Percentiles rank a stretch among this genome's conserved stretches.
phyloP scores from a whole-genome alignment of 208 protist species.

The Acanthamoeba royreba region DNA sequence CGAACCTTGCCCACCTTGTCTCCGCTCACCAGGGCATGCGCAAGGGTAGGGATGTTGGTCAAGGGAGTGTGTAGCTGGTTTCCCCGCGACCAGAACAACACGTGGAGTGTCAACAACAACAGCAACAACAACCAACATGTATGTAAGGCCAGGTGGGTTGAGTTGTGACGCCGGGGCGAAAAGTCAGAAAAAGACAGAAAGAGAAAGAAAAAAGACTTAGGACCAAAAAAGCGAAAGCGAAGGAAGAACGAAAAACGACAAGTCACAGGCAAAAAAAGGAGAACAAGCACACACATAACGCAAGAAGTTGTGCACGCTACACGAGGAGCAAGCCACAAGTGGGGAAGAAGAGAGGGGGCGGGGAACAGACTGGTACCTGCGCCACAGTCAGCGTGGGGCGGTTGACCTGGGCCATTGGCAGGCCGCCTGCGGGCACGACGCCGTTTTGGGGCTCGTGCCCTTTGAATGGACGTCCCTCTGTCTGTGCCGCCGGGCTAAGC shows the following conservation, averaged over 20 bases:
- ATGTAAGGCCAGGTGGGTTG: not conserved
- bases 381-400: not conserved
- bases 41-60: not conserved
- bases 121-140: not conserved
- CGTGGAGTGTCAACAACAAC: not conserved
- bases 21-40: not conserved
- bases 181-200: not conserved
- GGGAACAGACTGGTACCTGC: not conserved
- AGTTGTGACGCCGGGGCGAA: not conserved
- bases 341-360: not conserved
- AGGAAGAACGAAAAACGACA: not conserved
- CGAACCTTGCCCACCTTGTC: too few relatives aligned
- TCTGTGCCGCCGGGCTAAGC: too few relatives aligned
- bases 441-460: too few relatives aligned
- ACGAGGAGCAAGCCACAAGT: not conserved
- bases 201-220: not conserved
- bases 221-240: too few relatives aligned
- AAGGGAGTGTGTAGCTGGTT: not conserved
- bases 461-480: too few relatives aligned
- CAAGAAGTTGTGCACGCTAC: too few relatives aligned
- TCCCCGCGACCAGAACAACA: not conserved
- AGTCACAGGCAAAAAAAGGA: too few relatives aligned
- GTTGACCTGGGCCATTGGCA: not conserved
- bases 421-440: too few relatives aligned
- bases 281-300: too few relatives aligned